Conservation (phyloP, 129 eudicot species). For the Escallonia herrerae region DNA sequence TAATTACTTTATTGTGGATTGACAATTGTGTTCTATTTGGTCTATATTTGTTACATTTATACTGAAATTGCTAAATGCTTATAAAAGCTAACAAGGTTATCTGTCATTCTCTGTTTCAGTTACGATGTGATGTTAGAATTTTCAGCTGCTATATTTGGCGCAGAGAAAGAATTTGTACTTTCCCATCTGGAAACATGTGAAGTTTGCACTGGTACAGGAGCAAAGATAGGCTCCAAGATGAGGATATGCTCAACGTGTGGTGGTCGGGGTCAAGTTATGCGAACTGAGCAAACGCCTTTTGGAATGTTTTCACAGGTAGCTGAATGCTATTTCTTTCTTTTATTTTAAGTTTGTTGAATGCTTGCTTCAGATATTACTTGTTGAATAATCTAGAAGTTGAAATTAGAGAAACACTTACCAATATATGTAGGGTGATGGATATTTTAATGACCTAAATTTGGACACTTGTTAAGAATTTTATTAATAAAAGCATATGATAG, state of each 20-base stretch:
- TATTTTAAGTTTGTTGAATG: neutral
- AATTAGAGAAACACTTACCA: too few species aligned
- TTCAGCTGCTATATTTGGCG: constrained; percentile 84
- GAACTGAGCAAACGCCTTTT: constrained; percentile 99
- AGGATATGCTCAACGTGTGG: constrained; percentile 97
- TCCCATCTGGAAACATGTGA: constrained; percentile 97
- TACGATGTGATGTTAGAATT: constrained; percentile 83
- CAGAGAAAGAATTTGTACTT: constrained; percentile 89
- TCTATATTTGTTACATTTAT: neutral
- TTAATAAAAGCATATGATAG: too few species aligned
- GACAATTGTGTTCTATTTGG: neutral
- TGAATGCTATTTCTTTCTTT: neutral
- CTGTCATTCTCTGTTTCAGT: constrained; percentile 40
- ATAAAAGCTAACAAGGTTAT: constrained; percentile 15
- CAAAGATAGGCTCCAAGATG: constrained; percentile 90
- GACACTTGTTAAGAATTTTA: too few species aligned
- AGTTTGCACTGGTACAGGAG: constrained; percentile 84
- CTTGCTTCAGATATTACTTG: constrained; percentile 1
- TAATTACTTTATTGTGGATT: neutral
- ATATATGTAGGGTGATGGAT: too few species aligned
- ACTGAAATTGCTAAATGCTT: neutral
- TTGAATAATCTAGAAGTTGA: too few species aligned
- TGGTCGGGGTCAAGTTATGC: constrained; percentile 99
- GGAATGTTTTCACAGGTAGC: constrained; percentile 96
- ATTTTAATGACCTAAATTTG: too few species aligned